Evolutionary conservation across 495 filamentous ascomycete genomes (phyloP).

Genomic region (Hypoxylon trugodes): DNA sequence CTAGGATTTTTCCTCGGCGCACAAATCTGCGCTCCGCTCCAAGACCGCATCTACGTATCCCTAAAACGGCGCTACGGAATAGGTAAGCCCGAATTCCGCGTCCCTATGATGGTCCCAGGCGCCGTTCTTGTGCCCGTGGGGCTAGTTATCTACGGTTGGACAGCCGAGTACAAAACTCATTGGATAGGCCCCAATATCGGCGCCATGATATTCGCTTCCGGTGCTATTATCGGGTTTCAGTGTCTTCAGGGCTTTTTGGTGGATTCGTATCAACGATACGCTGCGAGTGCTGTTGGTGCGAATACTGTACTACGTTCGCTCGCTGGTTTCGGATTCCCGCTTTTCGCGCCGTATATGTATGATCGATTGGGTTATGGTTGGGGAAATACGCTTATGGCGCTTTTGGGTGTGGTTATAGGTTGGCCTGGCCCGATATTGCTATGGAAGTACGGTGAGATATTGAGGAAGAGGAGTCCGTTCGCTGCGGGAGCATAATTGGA

Average conservation of each 20-base stretch:
- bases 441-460: conserved; percentile 55
- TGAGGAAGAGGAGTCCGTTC: conserved; percentile 68
- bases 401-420: conserved; percentile 59
- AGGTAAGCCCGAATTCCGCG: conserved; percentile 70
- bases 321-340: conserved; percentile 78
- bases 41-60: conserved; percentile 68
- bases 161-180: conserved; percentile 65
- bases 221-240: conserved; percentile 72
- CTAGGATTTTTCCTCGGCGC: conserved; percentile 73
- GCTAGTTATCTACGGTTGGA: conserved; percentile 78
- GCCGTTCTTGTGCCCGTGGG: conserved; percentile 68
- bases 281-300: conserved; percentile 76
- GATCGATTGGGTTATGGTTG: conserved; percentile 61
- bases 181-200: conserved; percentile 82
- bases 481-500: conserved; percentile 61
- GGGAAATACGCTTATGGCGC: conserved; percentile 64
- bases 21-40: conserved; percentile 69
- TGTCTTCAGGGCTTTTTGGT: conserved; percentile 78
- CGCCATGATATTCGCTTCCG: conserved; percentile 63
- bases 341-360: conserved; percentile 77
- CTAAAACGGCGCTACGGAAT: conserved; percentile 67
- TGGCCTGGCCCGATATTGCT: conserved; percentile 61
- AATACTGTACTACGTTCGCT: conserved; percentile 70
- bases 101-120: conserved; percentile 66
- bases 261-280: conserved; percentile 78